Percentiles rank a stretch among this genome's conserved stretches.
phyloP scores from a whole-genome alignment of 2,329 filamentous ascomycete species.

The Aspergillus bombycis region DNA sequence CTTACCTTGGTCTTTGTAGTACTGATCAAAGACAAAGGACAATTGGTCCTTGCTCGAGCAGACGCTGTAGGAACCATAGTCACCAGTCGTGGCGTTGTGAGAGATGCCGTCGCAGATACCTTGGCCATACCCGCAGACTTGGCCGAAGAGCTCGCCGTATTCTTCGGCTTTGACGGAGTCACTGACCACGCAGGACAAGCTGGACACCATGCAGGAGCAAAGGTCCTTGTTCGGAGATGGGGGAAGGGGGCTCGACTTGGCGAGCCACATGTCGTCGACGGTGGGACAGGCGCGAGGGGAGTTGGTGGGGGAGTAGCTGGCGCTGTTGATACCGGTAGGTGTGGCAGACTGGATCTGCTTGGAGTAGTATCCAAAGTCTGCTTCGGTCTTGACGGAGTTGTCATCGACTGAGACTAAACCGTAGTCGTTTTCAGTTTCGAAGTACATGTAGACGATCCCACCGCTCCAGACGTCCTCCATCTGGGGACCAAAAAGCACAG shows the following conservation, averaged over 20 bases:
- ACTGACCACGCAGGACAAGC: slow-evolving; percentile 70
- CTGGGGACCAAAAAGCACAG: slow-evolving; percentile 73
- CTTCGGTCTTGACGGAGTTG: slow-evolving; percentile 65
- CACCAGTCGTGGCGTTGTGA: slow-evolving; percentile 43
- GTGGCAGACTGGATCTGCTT: slow-evolving; percentile 69
- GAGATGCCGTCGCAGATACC: slow-evolving; percentile 43
- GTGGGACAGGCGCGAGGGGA: slow-evolving; percentile 71
- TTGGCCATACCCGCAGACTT: slow-evolving; percentile 42
- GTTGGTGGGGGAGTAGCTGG: slow-evolving; percentile 74
- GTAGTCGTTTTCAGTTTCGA: slow-evolving; percentile 87
- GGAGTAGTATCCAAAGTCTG: slow-evolving; percentile 75
- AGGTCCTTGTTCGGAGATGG: slow-evolving; percentile 77
- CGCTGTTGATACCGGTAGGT: slow-evolving; percentile 67
- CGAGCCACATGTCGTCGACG: slow-evolving; percentile 67
- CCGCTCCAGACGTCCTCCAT: slow-evolving; percentile 92
- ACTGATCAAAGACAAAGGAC: slow-evolving; percentile 51
- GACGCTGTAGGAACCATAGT: slow-evolving; percentile 54
- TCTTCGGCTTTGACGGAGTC: slow-evolving; percentile 58
- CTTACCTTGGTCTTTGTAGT: slow-evolving; percentile 43
- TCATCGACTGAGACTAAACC: slow-evolving; percentile 66
- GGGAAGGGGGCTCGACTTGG: slow-evolving; percentile 67
- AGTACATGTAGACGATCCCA: slow-evolving; percentile 99
- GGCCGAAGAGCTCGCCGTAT: slow-evolving; percentile 66
- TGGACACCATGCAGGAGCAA: slow-evolving; percentile 83
- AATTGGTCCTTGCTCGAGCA: slow-evolving; percentile 49